phyloP scores from a whole-genome alignment of 345 rosid species.

The Excoecaria cochinchinensis region DNA sequence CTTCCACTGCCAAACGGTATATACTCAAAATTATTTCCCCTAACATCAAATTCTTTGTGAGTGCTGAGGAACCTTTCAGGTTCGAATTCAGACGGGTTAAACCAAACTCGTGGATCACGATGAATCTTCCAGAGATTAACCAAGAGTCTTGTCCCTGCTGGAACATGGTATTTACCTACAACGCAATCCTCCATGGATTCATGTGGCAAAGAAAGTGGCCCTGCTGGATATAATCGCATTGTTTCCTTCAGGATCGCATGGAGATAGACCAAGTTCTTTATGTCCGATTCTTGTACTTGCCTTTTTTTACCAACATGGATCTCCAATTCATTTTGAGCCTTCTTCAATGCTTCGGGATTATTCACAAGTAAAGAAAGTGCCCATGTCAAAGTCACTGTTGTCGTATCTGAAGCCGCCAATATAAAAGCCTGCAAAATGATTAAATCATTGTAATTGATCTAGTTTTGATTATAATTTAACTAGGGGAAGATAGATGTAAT shows the following conservation, averaged over 20 bases:
- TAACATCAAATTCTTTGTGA: slow-evolving; percentile 14
- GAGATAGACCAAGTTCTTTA: slow-evolving; percentile 9
- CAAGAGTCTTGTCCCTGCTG: not conserved
- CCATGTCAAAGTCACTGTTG: slow-evolving; percentile 9
- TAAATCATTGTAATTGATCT: no score
- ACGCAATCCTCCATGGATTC: slow-evolving; percentile 16
- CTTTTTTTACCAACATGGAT: slow-evolving; percentile 1
- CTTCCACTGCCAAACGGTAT: slow-evolving; percentile 17
- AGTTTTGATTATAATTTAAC: no score
- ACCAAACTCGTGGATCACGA: slow-evolving; percentile 14
- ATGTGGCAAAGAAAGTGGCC: not conserved
- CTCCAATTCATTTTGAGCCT: slow-evolving; percentile 14
- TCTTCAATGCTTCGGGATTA: not conserved
- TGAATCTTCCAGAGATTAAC: slow-evolving; percentile 13
- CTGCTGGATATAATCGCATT: slow-evolving; percentile 11
- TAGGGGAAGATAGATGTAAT: not conserved
- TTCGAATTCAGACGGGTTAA: slow-evolving; percentile 1
- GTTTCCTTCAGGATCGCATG: slow-evolving; percentile 15
- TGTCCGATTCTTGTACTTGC: slow-evolving; percentile 2
- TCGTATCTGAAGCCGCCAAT: slow-evolving; percentile 13
- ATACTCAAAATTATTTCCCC: slow-evolving; percentile 7
- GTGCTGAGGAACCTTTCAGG: slow-evolving; percentile 18
- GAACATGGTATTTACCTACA: slow-evolving; percentile 9
- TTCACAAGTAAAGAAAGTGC: slow-evolving; percentile 14
- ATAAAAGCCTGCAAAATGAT: slow-evolving; percentile 12